Evolutionary conservation across 208 protist species (phyloP), one percentile per base, ranked within the genome.

Genomic region (Crithidia mellificae): DNA sequence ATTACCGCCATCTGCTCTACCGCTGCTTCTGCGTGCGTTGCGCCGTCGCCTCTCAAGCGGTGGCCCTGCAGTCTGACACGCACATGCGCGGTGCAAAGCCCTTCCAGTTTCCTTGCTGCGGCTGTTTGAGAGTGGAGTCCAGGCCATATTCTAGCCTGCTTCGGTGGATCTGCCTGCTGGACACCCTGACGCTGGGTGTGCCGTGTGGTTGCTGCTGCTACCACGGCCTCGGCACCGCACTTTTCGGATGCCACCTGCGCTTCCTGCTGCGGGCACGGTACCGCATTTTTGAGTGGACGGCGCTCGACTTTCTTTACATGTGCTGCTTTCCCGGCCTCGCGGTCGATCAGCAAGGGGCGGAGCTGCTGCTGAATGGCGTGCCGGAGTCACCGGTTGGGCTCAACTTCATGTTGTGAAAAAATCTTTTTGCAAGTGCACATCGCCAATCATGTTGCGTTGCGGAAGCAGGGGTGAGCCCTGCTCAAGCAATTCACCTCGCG

Each of bases 201-300:
- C 78, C 79, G 29, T 87, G 74, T 59, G 80, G 81, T 0, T 85
- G 49, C 34, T 84, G 73, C 72, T 84, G 68, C 58, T 94, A 91
- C 57, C 82, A 85, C 36, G 88, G 88, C 17, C n/a, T 85, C 25
- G 88, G 88, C n/a, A 86, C 85, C 6, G 56, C 77, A 6, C 55
- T 85, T 3, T 91, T 76, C 57, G 81, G 73, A 12, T 90, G 78
- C 66, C 85, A 87, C 20, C 71, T 91, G 44, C 88, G 88, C 8
- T 94, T 88, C 63, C 34, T 90, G 22, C 56, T 91, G 24, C 85
- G 85, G 2, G 77, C 72, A 15, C 88, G 88, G 15, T 94, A 91
- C 64, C 78, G 78, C 43, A 63, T 94, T 5, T 62, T 72, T 9
- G 59, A 72, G 14, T 68, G 56, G 49, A 70, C 81, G 2, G 20